Evolutionary conservation across 495 filamentous ascomycete species (phyloP).

Genomic region (Pseudevernia furfuracea): DNA sequence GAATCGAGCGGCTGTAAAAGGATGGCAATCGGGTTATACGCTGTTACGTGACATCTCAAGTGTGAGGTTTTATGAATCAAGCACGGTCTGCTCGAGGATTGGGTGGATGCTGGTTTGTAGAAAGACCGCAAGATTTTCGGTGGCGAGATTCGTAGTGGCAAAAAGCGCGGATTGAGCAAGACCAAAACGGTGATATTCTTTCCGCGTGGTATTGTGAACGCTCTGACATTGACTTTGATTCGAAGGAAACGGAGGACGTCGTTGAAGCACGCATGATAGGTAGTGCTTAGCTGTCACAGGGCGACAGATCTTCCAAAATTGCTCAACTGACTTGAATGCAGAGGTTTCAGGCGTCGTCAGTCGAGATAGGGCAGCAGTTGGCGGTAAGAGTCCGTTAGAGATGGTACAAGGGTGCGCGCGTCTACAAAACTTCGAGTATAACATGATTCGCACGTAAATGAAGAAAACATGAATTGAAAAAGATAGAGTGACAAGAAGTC

Average conservation of each 20-base stretch:
- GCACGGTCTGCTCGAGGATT: neutral
- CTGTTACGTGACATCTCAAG: neutral
- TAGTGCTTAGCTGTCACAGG: neutral
- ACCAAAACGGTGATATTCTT: neutral
- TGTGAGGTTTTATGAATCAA: neutral
- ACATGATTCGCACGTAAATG: neutral
- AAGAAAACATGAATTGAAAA: neutral
- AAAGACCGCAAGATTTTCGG: neutral
- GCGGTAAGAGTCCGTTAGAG: neutral
- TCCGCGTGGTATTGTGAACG: neutral
- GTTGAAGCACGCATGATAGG: neutral
- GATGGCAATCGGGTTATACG: neutral
- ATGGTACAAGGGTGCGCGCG: neutral
- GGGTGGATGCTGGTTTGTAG: neutral
- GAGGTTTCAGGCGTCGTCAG: neutral
- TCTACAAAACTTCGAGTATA: neutral
- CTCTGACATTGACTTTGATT: neutral
- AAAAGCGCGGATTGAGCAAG: neutral
- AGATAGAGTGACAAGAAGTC: neutral
- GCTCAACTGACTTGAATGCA: neutral
- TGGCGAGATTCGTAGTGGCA: neutral
- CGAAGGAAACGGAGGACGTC: neutral
- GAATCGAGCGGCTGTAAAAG: neutral
- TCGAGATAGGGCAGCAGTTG: neutral
- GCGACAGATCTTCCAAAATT: neutral